Conservation (phyloP, 2,329 filamentous ascomycete species). For the Talaromyces sp. region DNA sequence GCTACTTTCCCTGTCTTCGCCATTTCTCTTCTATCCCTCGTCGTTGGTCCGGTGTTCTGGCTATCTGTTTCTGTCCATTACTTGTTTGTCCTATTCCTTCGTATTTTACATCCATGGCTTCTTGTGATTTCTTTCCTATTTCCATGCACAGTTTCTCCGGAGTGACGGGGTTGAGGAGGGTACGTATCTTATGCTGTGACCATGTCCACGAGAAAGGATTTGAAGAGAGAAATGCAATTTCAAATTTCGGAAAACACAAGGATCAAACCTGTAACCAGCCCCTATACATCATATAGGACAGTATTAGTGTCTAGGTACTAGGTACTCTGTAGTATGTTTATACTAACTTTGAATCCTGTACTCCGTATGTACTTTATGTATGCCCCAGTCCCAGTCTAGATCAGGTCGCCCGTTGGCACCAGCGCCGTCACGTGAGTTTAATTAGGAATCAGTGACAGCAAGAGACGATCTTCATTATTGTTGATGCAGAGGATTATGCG, state of each 20-base stretch:
- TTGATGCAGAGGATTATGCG: neutral
- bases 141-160: constrained; percentile 25
- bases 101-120: constrained; percentile 6
- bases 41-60: constrained; percentile 23
- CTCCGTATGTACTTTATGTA: too few species aligned
- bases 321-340: too few species aligned
- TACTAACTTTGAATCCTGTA: too few species aligned
- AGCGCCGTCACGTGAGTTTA: constrained; percentile 27
- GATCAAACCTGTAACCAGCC: too few species aligned
- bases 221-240: constrained; percentile 19
- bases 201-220: constrained; percentile 9
- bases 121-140: constrained; percentile 11
- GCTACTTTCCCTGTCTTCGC: constrained; percentile 57
- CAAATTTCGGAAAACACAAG: constrained; percentile 4
- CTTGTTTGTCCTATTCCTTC: constrained; percentile 7
- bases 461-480: neutral
- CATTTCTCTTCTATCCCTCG: constrained; percentile 24
- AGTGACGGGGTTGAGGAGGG: constrained; percentile 23
- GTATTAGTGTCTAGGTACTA: too few species aligned
- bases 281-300: too few species aligned
- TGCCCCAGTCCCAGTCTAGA: neutral
- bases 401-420: constrained; percentile 26
- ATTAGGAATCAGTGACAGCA: neutral
- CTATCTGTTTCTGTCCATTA: neutral
- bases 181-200: constrained; percentile 15